phyloP scores from a whole-genome alignment of 352 stramenopile species.

The Phytophthora sansomeana region DNA sequence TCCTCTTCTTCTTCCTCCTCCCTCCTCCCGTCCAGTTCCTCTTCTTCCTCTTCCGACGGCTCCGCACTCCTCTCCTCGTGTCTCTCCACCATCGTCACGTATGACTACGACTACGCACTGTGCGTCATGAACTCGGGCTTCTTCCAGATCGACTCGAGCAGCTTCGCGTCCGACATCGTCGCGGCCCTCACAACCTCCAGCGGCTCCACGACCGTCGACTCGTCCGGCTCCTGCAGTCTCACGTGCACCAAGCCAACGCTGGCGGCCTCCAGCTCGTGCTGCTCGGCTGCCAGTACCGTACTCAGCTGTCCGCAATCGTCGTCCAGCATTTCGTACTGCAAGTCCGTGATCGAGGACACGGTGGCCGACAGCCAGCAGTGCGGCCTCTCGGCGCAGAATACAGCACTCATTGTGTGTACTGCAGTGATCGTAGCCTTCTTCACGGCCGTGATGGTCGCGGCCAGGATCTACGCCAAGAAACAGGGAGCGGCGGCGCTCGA shows the following conservation, averaged over 20 bases:
- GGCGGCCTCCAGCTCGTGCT: slow-evolving; percentile 49
- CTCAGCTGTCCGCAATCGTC: slow-evolving; percentile 39
- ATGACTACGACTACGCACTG: slow-evolving; percentile 56
- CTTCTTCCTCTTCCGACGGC: slow-evolving; percentile 17
- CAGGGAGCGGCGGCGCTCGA: background rate
- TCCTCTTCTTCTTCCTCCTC: background rate
- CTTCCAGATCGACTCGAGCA: slow-evolving; percentile 42
- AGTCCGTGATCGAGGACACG: slow-evolving; percentile 47
- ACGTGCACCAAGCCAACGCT: slow-evolving; percentile 42
- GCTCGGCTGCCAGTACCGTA: slow-evolving; percentile 31
- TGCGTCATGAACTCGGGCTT: slow-evolving; percentile 79
- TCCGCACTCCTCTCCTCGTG: slow-evolving; percentile 44
- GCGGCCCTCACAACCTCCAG: slow-evolving; percentile 20
- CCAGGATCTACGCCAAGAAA: slow-evolving; percentile 35
- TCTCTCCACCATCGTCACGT: slow-evolving; percentile 43
- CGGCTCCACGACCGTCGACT: slow-evolving; percentile 14
- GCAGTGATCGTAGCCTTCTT: slow-evolving; percentile 34
- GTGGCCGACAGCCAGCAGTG: slow-evolving; percentile 53
- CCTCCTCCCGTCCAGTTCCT: slow-evolving; percentile 17
- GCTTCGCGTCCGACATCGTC: slow-evolving; percentile 15
- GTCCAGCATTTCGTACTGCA: slow-evolving; percentile 41
- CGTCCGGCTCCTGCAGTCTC: slow-evolving; percentile 36
- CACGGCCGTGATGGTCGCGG: slow-evolving; percentile 25
- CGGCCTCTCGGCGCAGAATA: slow-evolving; percentile 39
- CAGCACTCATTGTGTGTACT: slow-evolving; percentile 38